Base-by-base conservation (phyloP, 257 asterid species). In the Solanum paucissectum region DNA sequence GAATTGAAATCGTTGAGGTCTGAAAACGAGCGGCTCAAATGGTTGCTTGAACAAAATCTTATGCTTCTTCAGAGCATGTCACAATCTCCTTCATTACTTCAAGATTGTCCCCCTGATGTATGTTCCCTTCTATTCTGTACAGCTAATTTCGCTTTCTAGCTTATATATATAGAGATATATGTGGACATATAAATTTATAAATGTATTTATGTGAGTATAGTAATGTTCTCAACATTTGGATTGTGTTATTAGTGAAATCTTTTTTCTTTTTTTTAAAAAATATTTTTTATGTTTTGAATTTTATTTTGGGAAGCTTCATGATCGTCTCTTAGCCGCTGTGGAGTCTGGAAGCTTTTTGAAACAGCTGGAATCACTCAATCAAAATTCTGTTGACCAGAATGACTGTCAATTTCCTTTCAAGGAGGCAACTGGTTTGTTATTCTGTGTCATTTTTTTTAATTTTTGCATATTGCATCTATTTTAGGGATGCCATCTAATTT, bases 21-120 rank as follows among this genome's bases (percentile, higher is more conserved):
- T n/a, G 98, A 95, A 88, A 97, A 95, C 85, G 93, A 87, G 68
- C 94, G 96, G 76, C 96, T 97, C 46, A 94, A 94, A 49, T 87
- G 87, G 44, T 86, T 94, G 91, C 96, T 97, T n/a, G 93, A 97
- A 92, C 92, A 92, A 49, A 97, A 95, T 90, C 93, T 97, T 72
- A 87, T 89, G 85, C 94, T 95, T 81, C 93, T 97, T 12, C 92
- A 90, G 9, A 90, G 91, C 86, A 91, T 95, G 42, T 90, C 98
- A 46, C 87, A 64, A 40, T 92, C 98, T n/a, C 90, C 96, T 83
- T 64, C 91, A 37, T 77, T 92, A 55, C 64, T 91, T 72, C 93
- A 88, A 58, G 83, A 93, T 88, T 95, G 96, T 89, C 98, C 99
- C 6, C 76, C 94, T 33, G 97, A 96, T 95, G 98, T 94, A 91